Base-by-base conservation (phyloP, 1,284 basidiomycete genomes). In the Boletus mariae region DNA sequence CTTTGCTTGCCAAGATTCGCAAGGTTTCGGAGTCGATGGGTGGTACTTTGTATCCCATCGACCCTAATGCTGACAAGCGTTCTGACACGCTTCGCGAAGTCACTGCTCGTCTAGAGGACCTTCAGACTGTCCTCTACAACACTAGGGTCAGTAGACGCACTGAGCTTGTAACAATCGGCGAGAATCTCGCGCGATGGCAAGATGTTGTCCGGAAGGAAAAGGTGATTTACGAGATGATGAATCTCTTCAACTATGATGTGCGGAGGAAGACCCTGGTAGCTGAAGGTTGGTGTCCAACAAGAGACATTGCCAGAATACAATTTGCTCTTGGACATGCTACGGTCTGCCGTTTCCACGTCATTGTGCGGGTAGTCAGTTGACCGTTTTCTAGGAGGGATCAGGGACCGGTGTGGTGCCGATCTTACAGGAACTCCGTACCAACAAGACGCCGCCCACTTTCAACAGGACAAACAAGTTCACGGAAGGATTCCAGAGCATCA, bases 1-100 rank as follows among this genome's bases (percentile, higher is more conserved):
- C 90, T 41, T 80, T 99, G 20, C 84, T 99, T 29, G 83, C 91
- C 62, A 99, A 99, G 81, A 98, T 99, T 68, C 92, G 96, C 69
- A 98, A 96, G 73, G 93, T 99, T 57, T 90, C 94, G 44, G 97
- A 98, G 74, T 95, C 92, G 31, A 98, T 99, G 92, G 95, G 97
- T 45, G 97, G 90, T 2, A 97, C 94, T 0, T 78, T 99, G 53
- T 98, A 96, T 75, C 93, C 94, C 34, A 96, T 99, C 68, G 96
- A 98, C 70, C 80, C 94, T 43, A 94, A 96, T 61, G 84, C 90
- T 2, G 92, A 94, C 73, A 95, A 92, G 72, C 92, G 97, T 47
- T 80, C 87, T 26, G 92, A 95, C 53, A 87, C 94, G 17, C 82
- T 99, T 53, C 86, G 88, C 45, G 94, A 98, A 65, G 94, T 98